Base-by-base conservation (phyloP, 352 stramenopile species). In the Globisporangium uncinulatum region DNA sequence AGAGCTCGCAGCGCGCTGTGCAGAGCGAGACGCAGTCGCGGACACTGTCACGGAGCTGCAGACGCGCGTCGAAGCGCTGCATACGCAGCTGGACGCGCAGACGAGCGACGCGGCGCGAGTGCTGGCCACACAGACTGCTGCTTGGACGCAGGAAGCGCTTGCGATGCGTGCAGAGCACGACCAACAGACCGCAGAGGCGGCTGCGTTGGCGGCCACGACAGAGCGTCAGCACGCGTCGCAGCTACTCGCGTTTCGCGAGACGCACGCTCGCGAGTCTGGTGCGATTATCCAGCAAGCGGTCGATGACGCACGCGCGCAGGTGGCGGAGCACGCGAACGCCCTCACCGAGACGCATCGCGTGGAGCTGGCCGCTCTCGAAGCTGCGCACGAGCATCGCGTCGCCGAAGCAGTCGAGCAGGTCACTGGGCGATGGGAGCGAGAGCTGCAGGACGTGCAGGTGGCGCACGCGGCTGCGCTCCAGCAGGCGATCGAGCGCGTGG, bases 391-490 rank as follows among this genome's bases (percentile, higher is more conserved):
- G 42, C 31, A 4, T 0, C 54, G 69, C 13, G 24, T 80, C 36
- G 69, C 83, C n/a, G 54, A 73, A 19, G 65, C 68, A 21, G 61
- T 68, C 4, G 29, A 52, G 7, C 45, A 42, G 14, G 21, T 79
- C 15, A 62, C 50, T n/a, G 24, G 67, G 21, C 72, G 46, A 4
- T 84, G 72, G 66, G 67, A 76, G 31, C 42, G 54, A 11, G 65
- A 86, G 57, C 37, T 86, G 4, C 53, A 70, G 0, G n/a, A 21
- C 13, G 54, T 71, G 1, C 64, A 61, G 48, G 51, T 66, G 17
- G 32, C 44, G 4, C 67, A 83, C 7, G 63, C 79, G 10, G 65
- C 67, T 31, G 43, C 63, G 8, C 61, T 87, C 9, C 59, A 76
- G 57, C 62, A 65, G 2, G 59, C 67, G 0, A 45, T 84, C 14